A percentile compares a stretch with the other conserved stretches of the same genome.
These are phyloP conservation scores for Begonia fuchsioides DNA, from an alignment of 306 rosid genomes.

Conservation along the genomic window DNA sequence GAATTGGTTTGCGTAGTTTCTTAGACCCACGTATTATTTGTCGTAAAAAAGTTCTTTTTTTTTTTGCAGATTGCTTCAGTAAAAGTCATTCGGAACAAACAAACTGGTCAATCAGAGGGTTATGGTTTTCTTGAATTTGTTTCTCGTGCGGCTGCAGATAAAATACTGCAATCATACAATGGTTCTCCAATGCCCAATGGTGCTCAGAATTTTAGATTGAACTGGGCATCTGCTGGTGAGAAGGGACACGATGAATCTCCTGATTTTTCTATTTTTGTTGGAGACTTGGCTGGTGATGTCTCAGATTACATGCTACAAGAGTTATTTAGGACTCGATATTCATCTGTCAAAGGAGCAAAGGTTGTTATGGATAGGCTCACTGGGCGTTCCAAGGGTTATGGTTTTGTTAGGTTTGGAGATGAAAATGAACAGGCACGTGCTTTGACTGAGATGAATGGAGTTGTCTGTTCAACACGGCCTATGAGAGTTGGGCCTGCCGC, in stretches of 20 bases:
- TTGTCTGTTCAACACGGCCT: slow-evolving; percentile 69
- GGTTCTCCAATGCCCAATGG: slow-evolving; percentile 86
- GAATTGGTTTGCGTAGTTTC: no score
- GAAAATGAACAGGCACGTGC: slow-evolving; percentile 75
- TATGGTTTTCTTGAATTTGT: slow-evolving; percentile 81
- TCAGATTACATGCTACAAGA: slow-evolving; percentile 66
- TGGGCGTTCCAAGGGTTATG: slow-evolving; percentile 81
- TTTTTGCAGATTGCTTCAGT: slow-evolving; percentile 34
- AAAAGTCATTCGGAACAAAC: slow-evolving; percentile 85
- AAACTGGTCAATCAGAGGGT: slow-evolving; percentile 67
- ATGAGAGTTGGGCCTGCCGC: slow-evolving; percentile 95
- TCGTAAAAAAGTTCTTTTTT: not conserved
- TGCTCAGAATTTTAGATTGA: slow-evolving; percentile 64
- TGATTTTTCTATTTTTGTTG: slow-evolving; percentile 75
- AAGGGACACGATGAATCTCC: slow-evolving; percentile 78
- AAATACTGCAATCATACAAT: slow-evolving; percentile 53
- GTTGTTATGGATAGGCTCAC: slow-evolving; percentile 89
- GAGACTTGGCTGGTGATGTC: slow-evolving; percentile 89
- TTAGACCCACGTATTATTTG: no score
- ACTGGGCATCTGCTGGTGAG: slow-evolving; percentile 94
- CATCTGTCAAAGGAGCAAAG: slow-evolving; percentile 68
- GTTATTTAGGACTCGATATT: slow-evolving; percentile 43
- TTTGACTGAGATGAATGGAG: slow-evolving; percentile 94
- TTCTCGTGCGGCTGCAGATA: slow-evolving; percentile 65
- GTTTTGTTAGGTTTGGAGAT: slow-evolving; percentile 81